phyloP scores from a whole-genome alignment of 1,284 basidiomycete species.

The Puccinia triticina region DNA sequence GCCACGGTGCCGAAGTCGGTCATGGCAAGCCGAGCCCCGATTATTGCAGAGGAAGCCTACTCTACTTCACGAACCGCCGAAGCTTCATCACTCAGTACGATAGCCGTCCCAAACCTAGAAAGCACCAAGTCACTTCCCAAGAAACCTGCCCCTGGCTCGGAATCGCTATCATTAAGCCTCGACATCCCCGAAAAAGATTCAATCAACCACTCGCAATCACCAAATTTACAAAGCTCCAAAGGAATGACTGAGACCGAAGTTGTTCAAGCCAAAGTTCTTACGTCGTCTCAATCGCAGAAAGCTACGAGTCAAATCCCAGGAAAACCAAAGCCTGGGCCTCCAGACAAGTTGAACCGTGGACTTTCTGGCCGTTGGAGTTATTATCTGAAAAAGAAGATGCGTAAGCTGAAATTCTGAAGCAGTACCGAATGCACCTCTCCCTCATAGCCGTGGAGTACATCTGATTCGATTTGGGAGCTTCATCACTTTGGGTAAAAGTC shows the following conservation, averaged over 20 bases:
- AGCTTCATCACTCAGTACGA: not conserved
- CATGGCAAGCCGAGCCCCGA: not conserved
- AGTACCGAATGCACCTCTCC: not conserved
- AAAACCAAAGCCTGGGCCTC: not conserved
- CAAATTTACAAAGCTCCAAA: not conserved
- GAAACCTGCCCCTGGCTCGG: not conserved
- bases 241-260: not conserved
- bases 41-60: too few relatives aligned
- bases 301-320: not conserved
- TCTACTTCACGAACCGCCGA: not conserved
- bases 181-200: not conserved
- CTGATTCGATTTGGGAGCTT: not conserved
- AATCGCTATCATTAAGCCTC: not conserved
- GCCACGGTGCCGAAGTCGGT: too few relatives aligned
- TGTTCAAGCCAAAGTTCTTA: not conserved
- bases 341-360: not conserved
- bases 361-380: not conserved
- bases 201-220: not conserved
- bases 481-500: not conserved
- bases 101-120: not conserved
- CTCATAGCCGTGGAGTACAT: not conserved
- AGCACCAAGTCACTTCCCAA: not conserved
- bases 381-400: not conserved
- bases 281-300: not conserved
- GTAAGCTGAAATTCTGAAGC: not conserved